These are phyloP conservation scores for Neospermospora avenae DNA, from an alignment of 2,329 filamentous ascomycete genomes.

Conservation along the genomic window DNA sequence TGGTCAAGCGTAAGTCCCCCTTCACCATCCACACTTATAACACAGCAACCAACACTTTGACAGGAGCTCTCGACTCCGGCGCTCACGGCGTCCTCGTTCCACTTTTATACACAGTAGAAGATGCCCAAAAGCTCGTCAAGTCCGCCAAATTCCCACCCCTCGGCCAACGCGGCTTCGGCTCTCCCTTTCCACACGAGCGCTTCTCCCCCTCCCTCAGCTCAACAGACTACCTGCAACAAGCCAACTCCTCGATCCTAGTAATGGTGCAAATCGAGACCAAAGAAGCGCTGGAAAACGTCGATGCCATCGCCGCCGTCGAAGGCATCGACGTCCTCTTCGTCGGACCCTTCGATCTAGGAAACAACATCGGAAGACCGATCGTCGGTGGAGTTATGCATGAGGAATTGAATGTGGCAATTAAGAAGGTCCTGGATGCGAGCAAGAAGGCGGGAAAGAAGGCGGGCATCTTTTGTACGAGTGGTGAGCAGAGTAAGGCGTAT, in stretches of 20 bases:
- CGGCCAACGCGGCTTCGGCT: slow-evolving; percentile 53
- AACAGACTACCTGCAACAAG: slow-evolving; percentile 54
- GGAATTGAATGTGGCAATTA: slow-evolving; percentile 57
- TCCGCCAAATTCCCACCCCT: slow-evolving; percentile 55
- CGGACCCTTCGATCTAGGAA: slow-evolving; percentile 63
- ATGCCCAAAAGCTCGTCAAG: slow-evolving; percentile 47
- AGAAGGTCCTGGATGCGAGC: slow-evolving; percentile 54
- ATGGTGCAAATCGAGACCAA: slow-evolving; percentile 67
- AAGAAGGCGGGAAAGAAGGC: slow-evolving; percentile 62
- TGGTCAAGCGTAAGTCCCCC: slow-evolving; percentile 50
- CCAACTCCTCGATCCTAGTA: slow-evolving; percentile 55
- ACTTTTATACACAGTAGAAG: slow-evolving; percentile 51
- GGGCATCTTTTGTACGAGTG: slow-evolving; percentile 55
- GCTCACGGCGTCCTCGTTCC: slow-evolving; percentile 56
- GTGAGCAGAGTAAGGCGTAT: slow-evolving; percentile 53
- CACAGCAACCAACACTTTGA: slow-evolving; percentile 11
- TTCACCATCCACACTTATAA: slow-evolving; percentile 19
- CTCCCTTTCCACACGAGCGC: slow-evolving; percentile 50
- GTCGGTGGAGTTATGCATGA: slow-evolving; percentile 56
- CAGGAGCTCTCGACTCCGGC: slow-evolving; percentile 55
- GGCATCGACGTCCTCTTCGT: slow-evolving; percentile 63
- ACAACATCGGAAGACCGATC: slow-evolving; percentile 61
- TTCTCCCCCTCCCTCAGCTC: slow-evolving; percentile 47
- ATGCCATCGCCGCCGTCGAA: slow-evolving; percentile 58
- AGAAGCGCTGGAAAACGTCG: slow-evolving; percentile 57